These are phyloP conservation scores for Aspergillus panamensis DNA, from an alignment of 495 filamentous ascomycete genomes.

Conservation along the genomic window DNA sequence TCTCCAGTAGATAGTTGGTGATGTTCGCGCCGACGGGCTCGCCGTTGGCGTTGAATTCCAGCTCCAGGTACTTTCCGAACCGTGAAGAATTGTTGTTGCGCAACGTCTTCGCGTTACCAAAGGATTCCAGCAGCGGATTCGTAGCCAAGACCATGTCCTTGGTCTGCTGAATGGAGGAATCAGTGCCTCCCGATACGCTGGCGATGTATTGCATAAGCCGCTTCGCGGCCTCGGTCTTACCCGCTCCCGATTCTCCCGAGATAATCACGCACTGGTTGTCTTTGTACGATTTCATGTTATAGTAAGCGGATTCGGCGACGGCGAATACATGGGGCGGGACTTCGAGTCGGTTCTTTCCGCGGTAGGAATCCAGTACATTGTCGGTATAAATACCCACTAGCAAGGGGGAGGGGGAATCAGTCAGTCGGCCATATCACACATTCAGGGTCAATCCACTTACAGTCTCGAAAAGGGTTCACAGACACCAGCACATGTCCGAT, in stretches of 20 bases:
- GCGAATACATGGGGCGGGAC: constrained; percentile 96
- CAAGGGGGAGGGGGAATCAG: constrained; percentile 11
- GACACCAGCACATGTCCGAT: constrained; percentile 99
- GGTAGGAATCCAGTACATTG: constrained; percentile 81
- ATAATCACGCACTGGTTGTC: constrained; percentile 99
- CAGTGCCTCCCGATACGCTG: constrained; percentile 83
- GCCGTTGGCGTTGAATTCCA: constrained; percentile 92
- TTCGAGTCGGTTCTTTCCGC: constrained; percentile 95
- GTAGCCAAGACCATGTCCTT: constrained; percentile 99
- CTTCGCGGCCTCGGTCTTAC: constrained; percentile 99
- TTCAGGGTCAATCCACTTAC: constrained; percentile 42
- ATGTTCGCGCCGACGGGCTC: constrained; percentile 96
- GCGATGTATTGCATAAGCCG: constrained; percentile 99
- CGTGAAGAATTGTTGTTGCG: constrained; percentile 98
- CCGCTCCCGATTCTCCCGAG: constrained; percentile 95
- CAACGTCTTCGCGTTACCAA: constrained; percentile 96
- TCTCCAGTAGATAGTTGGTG: constrained; percentile 96
- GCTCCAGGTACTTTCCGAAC: constrained; percentile 96
- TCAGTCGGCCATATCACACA: constrained; percentile 18
- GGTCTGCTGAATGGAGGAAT: constrained; percentile 92
- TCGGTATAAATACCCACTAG: constrained; percentile 97
- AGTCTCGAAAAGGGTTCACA: constrained; percentile 96
- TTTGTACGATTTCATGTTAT: constrained; percentile 99
- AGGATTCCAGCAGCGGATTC: constrained; percentile 94
- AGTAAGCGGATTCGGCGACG: constrained; percentile 93